Evolutionary conservation across 1,284 basidiomycete genomes (phyloP).

Genomic region (Ceratobasidium sp.): DNA sequence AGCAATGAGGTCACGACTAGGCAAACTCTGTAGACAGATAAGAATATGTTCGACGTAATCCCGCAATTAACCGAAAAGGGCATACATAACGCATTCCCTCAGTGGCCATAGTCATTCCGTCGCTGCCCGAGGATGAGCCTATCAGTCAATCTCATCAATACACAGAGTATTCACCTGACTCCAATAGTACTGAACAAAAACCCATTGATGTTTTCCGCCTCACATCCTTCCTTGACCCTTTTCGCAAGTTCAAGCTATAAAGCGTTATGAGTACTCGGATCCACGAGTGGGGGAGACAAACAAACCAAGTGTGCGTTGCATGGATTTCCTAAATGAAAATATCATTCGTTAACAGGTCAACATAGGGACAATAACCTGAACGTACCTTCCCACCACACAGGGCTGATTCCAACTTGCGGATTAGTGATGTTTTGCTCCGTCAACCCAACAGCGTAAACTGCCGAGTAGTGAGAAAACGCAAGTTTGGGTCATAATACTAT

Average conservation of each 20-base stretch:
- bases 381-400: conserved; percentile 89
- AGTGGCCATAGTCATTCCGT: conserved; percentile 87
- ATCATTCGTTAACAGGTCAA: neutral
- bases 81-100: conserved; percentile 67
- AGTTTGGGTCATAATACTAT: neutral
- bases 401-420: conserved; percentile 86
- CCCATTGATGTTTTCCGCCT: conserved; percentile 79
- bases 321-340: conserved; percentile 71
- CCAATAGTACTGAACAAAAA: conserved; percentile 85
- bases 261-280: neutral
- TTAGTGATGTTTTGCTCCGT: conserved; percentile 85
- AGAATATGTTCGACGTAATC: neutral
- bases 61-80: neutral
- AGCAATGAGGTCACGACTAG: conserved; percentile 90
- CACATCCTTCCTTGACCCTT: conserved; percentile 81
- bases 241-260: conserved; percentile 78
- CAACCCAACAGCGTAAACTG: conserved; percentile 82
- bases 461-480: neutral
- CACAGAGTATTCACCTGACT: conserved; percentile 67
- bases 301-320: conserved; percentile 83
- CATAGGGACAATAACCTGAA: conserved; percentile 37
- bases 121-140: conserved; percentile 61
- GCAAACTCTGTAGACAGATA: conserved; percentile 72
- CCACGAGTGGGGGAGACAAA: neutral
- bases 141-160: neutral